Conservation (phyloP, 1,139 yeast species). For the Candida freyschussii region DNA sequence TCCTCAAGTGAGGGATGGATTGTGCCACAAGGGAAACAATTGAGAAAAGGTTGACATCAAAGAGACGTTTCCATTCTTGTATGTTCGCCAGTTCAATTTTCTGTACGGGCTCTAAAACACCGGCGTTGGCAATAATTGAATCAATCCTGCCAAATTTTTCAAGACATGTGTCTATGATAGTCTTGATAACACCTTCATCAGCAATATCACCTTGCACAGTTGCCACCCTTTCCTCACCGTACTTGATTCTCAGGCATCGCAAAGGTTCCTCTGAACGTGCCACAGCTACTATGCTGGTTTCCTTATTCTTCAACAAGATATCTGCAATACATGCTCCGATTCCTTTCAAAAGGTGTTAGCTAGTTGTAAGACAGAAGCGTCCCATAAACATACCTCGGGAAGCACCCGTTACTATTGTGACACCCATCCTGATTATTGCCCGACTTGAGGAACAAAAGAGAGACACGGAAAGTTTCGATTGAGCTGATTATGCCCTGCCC, state of each 20-base stretch:
- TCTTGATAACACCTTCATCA: constrained; percentile 36
- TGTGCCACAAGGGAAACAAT: constrained; percentile 56
- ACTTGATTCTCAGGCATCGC: constrained; percentile 37
- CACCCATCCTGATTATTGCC: too few species aligned
- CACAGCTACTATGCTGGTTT: constrained; percentile 62
- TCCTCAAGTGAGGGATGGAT: constrained; percentile 55
- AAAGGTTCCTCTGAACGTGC: constrained; percentile 59
- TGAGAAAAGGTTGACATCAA: constrained; percentile 76
- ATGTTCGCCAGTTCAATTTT: constrained; percentile 41
- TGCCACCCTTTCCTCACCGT: constrained; percentile 46
- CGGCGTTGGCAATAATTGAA: constrained; percentile 82
- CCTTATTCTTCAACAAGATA: constrained; percentile 37
- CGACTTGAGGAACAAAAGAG: too few species aligned
- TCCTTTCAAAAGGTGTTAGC: constrained; percentile 37
- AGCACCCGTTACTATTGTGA: constrained; percentile 44
- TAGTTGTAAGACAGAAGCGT: constrained; percentile 3
- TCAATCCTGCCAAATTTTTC: constrained; percentile 53
- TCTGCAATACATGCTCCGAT: constrained; percentile 73
- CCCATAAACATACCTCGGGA: constrained; percentile 39
- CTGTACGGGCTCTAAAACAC: constrained; percentile 76
- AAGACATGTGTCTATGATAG: constrained; percentile 45
- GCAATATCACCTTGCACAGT: constrained; percentile 67
- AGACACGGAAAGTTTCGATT: too few species aligned
- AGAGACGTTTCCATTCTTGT: constrained; percentile 57
- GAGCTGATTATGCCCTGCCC: too few species aligned